These are phyloP conservation scores for Colletotrichum acutatum DNA, from an alignment of 2,329 filamentous ascomycete genomes.

Conservation along the genomic window DNA sequence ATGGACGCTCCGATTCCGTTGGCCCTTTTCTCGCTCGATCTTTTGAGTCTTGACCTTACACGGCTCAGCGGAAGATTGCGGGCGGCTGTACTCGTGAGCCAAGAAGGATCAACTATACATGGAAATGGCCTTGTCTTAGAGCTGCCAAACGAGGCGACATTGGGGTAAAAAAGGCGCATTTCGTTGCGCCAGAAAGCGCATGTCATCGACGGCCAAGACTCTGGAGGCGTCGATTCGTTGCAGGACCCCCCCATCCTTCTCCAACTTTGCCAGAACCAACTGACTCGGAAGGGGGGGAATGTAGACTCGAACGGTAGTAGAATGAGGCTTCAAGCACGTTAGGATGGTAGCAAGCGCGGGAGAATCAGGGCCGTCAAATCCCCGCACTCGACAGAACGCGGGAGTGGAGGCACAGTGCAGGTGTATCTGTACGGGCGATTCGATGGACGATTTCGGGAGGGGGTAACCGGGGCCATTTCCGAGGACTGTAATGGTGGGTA, in stretches of 20 bases:
- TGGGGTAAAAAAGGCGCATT: slow-evolving; percentile 30
- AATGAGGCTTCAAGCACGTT: slow-evolving; percentile 19
- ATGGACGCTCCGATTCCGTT: slow-evolving; percentile 1
- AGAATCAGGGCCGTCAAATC: slow-evolving; percentile 35
- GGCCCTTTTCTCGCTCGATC: slow-evolving; percentile 15
- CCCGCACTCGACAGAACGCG: slow-evolving; percentile 32
- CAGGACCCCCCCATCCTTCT: slow-evolving; percentile 8
- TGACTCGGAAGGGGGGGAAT: slow-evolving; percentile 28
- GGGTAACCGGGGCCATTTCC: slow-evolving; percentile 22
- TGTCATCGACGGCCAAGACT: slow-evolving; percentile 19
- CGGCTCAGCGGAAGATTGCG: slow-evolving; percentile 28
- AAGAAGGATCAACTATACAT: slow-evolving; percentile 32
- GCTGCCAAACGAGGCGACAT: slow-evolving; percentile 27
- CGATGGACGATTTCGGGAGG: slow-evolving; percentile 18
- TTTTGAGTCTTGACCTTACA: slow-evolving; percentile 8
- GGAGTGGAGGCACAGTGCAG: slow-evolving; percentile 35
- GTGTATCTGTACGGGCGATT: slow-evolving; percentile 1
- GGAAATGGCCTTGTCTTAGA: slow-evolving; percentile 26
- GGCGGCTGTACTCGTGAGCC: slow-evolving; percentile 14
- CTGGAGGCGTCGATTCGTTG: slow-evolving; percentile 12
- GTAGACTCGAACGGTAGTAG: slow-evolving; percentile 24
- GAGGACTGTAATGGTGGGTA: slow-evolving; percentile 22
- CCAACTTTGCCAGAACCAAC: slow-evolving; percentile 25
- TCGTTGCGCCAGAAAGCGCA: not conserved
- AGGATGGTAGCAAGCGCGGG: slow-evolving; percentile 24